These are phyloP conservation scores for Tulasnella sp. DNA, from an alignment of 768 basidiomycete species.

Conservation along the genomic window DNA sequence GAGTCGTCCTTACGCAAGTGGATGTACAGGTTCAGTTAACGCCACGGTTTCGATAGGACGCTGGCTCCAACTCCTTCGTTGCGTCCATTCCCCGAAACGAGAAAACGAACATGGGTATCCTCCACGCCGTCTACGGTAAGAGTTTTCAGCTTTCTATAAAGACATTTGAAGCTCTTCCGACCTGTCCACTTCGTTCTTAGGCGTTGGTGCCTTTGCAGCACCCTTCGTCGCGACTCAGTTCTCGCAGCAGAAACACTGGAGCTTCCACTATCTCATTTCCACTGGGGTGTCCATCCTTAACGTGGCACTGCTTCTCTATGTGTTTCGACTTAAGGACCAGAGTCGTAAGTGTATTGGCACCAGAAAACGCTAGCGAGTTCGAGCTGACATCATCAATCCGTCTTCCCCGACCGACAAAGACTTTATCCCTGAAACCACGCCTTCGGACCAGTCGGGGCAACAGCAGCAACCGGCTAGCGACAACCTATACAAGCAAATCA, in stretches of 20 bases:
- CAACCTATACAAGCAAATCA: constrained; percentile 7
- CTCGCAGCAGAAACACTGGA: constrained; percentile 52
- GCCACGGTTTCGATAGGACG: constrained; percentile 25
- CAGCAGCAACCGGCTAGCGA: background rate
- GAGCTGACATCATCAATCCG: background rate
- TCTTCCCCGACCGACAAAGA: background rate
- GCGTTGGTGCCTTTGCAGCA: constrained; percentile 31
- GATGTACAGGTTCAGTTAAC: background rate
- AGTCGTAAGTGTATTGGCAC: constrained; percentile 20
- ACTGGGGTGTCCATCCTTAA: constrained; percentile 53
- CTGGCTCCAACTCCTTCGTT: constrained; percentile 38
- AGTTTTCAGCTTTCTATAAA: background rate
- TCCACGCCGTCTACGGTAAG: constrained; percentile 37
- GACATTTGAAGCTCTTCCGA: background rate
- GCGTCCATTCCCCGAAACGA: constrained; percentile 31
- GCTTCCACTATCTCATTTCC: constrained; percentile 64
- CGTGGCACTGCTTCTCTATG: constrained; percentile 35
- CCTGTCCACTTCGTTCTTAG: constrained; percentile 10
- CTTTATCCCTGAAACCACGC: constrained; percentile 3
- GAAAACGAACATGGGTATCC: constrained; percentile 30
- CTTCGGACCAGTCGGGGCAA: background rate
- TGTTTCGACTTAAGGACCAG: constrained; percentile 39
- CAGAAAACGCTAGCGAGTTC: background rate
- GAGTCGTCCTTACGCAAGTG: constrained; percentile 16
- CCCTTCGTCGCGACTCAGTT: constrained; percentile 83